Percentiles rank a stretch among this genome's conserved stretches.
Evolutionary conservation across 2,329 filamentous ascomycete genomes (phyloP).

Genomic region (Trichophaea hybrida): DNA sequence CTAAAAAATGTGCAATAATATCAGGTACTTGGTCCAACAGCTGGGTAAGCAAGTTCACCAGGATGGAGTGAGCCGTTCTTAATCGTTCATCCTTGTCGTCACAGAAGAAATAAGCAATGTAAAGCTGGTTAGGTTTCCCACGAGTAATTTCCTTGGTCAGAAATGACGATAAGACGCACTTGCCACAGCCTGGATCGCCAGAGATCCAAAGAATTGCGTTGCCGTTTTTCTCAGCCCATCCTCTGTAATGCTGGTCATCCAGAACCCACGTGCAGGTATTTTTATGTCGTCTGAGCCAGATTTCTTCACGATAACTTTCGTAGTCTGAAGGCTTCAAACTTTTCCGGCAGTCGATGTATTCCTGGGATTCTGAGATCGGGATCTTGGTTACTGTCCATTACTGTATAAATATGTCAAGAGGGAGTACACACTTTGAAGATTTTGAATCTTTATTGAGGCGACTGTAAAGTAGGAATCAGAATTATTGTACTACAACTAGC

Average conservation of each 20-base stretch:
- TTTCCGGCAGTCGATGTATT: too few relatives aligned
- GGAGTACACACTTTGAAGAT: too few relatives aligned
- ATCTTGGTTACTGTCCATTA: too few relatives aligned
- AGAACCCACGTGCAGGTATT: not conserved
- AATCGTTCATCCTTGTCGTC: slow-evolving; percentile 7
- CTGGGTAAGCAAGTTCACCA: slow-evolving; percentile 2
- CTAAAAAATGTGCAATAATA: slow-evolving; percentile 3
- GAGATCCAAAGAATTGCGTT: slow-evolving; percentile 8
- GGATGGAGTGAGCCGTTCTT: slow-evolving; percentile 6
- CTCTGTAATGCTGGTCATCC: not conserved
- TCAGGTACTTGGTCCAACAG: not conserved
- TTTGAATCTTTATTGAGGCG: too few relatives aligned
- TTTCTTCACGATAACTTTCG: not conserved
- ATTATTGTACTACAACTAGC: too few relatives aligned
- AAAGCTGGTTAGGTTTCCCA: too few relatives aligned
- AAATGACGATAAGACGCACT: slow-evolving; percentile 5
- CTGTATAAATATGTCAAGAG: too few relatives aligned
- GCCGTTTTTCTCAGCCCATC: not conserved
- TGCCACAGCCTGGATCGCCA: slow-evolving; percentile 9
- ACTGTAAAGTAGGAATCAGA: too few relatives aligned
- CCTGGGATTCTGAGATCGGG: too few relatives aligned
- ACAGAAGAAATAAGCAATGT: slow-evolving; percentile 12
- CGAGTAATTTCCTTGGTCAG: slow-evolving; percentile 2
- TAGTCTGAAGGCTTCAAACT: not conserved
- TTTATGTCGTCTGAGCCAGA: not conserved